Evolutionary conservation across 1,139 yeast species (phyloP), one percentile per base, ranked within the genome.

Genomic region (Suhomyces anneliseae): DNA sequence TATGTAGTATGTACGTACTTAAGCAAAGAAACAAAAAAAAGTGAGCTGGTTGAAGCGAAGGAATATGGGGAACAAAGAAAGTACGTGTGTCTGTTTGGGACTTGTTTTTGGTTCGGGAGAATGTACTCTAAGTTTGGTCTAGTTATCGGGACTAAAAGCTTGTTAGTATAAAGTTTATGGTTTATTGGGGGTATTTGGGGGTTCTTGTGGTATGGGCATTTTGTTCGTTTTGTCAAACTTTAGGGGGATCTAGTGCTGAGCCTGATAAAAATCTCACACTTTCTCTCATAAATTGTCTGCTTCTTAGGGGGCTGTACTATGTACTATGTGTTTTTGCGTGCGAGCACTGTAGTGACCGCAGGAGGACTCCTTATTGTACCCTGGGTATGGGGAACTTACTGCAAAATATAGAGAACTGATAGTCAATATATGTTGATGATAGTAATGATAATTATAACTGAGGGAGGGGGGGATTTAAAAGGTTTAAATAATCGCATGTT

Each of bases 261-360:
- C 24, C 24, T 19, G 24, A 4, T 19, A 19, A 19, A 19, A 19
- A 19, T 19, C 24, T 19, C 4, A 19, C 24, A 19, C 6, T 5
- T 5, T 39, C 15, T 27, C 42, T 29, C 11, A 29, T 29, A 29
- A 29, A 29, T 19, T 29, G 32, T 29, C 32, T 29, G 32, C 32
- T 29, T 38, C 37, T 43, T 43, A 43, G 36, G 46, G 43, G 46
- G 46, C 42, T 43, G 46, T 35, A 35, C 11, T 29, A 5, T 29
- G 32, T 29, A 29, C 32, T 11, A 36, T 36, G 37, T 35, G 42
- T 39, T 6, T 11, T 36, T 36, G 37, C 36, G 46, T 43, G 43
- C 40, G 42, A 43, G 42, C 46, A 39, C 42, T 35, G 39, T 26
- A 41, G n/a, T 19, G 24, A 19, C 24, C 24, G 24, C 24, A 19